phyloP scores from a whole-genome alignment of 805 yeast genomes.

The Myxozyma sirexii region DNA sequence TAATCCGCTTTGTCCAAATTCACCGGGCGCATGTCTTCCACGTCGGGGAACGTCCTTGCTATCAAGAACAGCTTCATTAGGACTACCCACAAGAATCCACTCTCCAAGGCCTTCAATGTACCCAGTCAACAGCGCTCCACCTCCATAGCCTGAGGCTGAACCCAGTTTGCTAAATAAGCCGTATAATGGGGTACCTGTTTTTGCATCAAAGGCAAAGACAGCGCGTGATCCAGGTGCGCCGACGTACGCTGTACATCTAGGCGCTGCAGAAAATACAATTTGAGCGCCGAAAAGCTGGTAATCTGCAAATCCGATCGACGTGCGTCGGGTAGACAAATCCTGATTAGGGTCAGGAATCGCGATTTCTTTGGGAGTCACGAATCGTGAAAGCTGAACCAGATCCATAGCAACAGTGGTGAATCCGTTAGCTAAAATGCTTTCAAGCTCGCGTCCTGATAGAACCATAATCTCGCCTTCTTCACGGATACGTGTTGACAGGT shows the following conservation, averaged over 20 bases:
- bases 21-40: conserved; percentile 41
- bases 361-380: conserved; percentile 11
- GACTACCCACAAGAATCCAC: conserved; percentile 30
- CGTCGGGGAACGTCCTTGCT: conserved; percentile 35
- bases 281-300: conserved; percentile 28
- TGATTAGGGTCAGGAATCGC: conserved; percentile 30
- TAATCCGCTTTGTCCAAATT: conserved; percentile 43
- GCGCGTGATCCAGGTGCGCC: conserved; percentile 24
- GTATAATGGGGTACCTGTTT: conserved; percentile 15
- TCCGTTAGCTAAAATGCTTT: conserved; percentile 25
- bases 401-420: conserved; percentile 21
- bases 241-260: conserved; percentile 8
- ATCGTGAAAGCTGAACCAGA: conserved; percentile 13
- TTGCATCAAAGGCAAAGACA: conserved; percentile 21
- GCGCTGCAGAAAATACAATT: conserved; percentile 9
- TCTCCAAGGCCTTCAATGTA: conserved; percentile 23
- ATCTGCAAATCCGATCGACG: background rate
- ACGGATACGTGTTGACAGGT: conserved; percentile 46
- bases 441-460: conserved; percentile 21
- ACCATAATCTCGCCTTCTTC: conserved; percentile 29
- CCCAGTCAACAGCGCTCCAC: conserved; percentile 29
- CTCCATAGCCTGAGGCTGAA: conserved; percentile 23
- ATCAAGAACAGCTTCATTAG: conserved; percentile 29
- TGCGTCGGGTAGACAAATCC: conserved; percentile 42
- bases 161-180: conserved; percentile 12